phyloP scores from a whole-genome alignment of 306 rosid genomes.

The Purshia tridentata region DNA sequence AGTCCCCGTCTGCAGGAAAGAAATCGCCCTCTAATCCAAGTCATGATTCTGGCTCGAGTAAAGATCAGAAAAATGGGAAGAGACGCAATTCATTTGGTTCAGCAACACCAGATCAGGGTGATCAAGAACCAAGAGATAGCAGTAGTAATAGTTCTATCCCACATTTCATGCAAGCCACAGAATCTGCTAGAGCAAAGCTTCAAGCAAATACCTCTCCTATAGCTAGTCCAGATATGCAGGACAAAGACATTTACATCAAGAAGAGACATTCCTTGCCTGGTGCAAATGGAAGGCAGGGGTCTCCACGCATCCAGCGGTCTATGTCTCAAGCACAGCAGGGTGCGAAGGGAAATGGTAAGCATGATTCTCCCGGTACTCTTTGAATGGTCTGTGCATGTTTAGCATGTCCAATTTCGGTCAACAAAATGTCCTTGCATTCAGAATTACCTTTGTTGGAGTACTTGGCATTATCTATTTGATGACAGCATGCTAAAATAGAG shows the following conservation, averaged over 20 bases:
- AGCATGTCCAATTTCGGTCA: neutral
- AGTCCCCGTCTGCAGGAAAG: slow-evolving; percentile 42
- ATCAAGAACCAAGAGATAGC: slow-evolving; percentile 68
- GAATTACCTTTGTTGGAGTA: neutral
- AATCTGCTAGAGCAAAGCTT: slow-evolving; percentile 92
- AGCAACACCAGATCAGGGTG: slow-evolving; percentile 52
- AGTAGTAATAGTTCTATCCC: slow-evolving; percentile 63
- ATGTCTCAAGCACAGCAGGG: slow-evolving; percentile 65
- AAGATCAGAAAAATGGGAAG: slow-evolving; percentile 66
- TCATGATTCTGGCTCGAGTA: slow-evolving; percentile 59
- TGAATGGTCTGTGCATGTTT: slow-evolving; percentile 8
- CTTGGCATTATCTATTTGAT: neutral
- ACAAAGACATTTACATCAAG: slow-evolving; percentile 56
- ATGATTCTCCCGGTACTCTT: slow-evolving; percentile 35
- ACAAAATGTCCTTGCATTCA: neutral
- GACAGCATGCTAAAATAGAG: no score
- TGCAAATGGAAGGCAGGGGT: slow-evolving; percentile 75
- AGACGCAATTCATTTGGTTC: slow-evolving; percentile 75
- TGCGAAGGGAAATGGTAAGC: slow-evolving; percentile 49
- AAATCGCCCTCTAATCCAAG: slow-evolving; percentile 59
- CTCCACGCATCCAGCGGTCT: slow-evolving; percentile 74
- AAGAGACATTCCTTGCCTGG: slow-evolving; percentile 92
- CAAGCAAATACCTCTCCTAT: slow-evolving; percentile 69
- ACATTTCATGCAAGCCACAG: slow-evolving; percentile 93
- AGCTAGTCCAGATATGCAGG: slow-evolving; percentile 91